phyloP scores from a whole-genome alignment of 768 basidiomycete genomes.

The Mycena crocata region DNA sequence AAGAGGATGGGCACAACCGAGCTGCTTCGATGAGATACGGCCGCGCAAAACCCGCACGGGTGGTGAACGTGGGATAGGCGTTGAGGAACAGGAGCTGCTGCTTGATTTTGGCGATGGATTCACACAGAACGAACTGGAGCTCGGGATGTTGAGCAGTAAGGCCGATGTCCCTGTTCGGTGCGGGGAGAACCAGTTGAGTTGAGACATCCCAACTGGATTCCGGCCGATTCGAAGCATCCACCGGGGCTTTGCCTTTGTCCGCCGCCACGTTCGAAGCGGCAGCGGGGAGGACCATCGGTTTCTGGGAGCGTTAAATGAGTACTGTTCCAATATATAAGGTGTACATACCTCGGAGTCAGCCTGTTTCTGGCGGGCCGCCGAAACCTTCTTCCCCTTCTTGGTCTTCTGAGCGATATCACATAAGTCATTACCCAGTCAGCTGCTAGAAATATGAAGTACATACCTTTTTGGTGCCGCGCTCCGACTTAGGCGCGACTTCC shows the following conservation, averaged over 20 bases:
- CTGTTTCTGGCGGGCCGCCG: neutral
- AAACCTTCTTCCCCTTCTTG: neutral
- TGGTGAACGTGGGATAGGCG: neutral
- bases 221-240: neutral
- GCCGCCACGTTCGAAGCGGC: neutral
- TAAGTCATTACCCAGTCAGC: no score
- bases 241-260: neutral
- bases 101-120: neutral
- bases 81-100: neutral
- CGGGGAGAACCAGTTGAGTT: neutral
- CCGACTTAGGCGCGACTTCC: neutral
- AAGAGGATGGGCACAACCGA: neutral
- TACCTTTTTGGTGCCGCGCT: neutral
- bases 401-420: neutral
- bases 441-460: neutral
- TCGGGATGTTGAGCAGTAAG: neutral
- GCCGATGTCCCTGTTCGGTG: constrained; percentile 6
- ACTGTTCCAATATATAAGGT: neutral
- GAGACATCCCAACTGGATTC: constrained; percentile 6
- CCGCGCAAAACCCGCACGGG: neutral
- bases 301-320: neutral
- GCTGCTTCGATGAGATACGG: neutral
- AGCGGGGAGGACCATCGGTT: neutral
- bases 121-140: neutral
- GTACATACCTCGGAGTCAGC: neutral